phyloP scores from a whole-genome alignment of 768 basidiomycete species.

The Tricholoma matsutake region DNA sequence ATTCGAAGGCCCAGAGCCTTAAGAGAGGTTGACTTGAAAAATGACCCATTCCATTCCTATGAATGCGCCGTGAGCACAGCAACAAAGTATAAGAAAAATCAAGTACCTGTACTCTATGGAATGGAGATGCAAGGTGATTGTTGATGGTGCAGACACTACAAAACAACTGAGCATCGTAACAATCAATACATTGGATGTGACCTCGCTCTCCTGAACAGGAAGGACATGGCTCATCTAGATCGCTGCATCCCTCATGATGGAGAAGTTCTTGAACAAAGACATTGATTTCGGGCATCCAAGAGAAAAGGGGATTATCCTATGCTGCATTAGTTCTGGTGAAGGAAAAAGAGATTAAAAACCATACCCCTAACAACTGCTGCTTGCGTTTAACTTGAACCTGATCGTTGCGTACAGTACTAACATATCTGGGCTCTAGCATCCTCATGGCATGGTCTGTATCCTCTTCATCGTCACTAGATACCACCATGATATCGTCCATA shows the following conservation, averaged over 20 bases:
- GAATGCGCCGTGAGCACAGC: too few species aligned
- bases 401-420: not conserved
- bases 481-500: not conserved
- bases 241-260: not conserved
- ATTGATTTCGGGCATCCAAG: not conserved
- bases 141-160: not conserved
- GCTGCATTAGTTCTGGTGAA: not conserved
- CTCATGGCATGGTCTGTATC: not conserved
- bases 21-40: not conserved
- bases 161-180: not conserved
- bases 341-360: not conserved
- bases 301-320: not conserved
- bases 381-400: not conserved
- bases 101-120: slow-evolving; percentile 1
- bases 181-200: not conserved
- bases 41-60: not conserved
- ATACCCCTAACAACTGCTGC: not conserved
- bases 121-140: not conserved
- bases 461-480: not conserved
- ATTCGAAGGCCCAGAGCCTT: not conserved
- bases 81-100: too few species aligned
- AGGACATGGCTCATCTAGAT: not conserved
- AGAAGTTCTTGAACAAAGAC: not conserved
- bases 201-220: not conserved
- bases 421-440: not conserved